Evolutionary conservation across 129 eudicot species (phyloP), one percentile per base, ranked within the genome.

Genomic region (Tanacetum coccineum): DNA sequence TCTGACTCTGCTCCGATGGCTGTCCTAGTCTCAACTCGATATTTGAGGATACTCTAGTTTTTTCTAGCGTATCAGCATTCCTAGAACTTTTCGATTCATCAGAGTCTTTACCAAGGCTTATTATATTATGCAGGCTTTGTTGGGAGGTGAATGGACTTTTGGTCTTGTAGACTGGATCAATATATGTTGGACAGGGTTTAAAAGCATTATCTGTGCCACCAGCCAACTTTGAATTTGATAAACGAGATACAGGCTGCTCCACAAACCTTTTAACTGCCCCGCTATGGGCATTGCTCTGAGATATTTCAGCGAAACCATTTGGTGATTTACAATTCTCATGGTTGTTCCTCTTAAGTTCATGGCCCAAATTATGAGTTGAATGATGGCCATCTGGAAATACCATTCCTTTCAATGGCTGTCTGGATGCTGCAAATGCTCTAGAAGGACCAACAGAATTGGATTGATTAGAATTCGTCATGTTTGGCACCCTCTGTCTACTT

Each of bases 11-110:
- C 70, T 75, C 75, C 74, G 95, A 81, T 62, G 88, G 95, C 57
- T 87, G 90, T 53, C 95, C 90, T 56, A 87, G 81, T 78, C 85
- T 84, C 77, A 87, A 72, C 78, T 87, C 95, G 67, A 75, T 72
- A 75, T 80, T 81, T 30, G 95, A 87, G 39, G 83, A 69, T 68
- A 75, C 70, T 62, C 64, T 53, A 67, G 74, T 66, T 55, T 61
- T 67, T 50, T 68, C 80, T 45, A 61, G 25, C 72, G 14, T 60
- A 82, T 50, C 66, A 52, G 52, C 78, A 18, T 51, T 71, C 64
- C 78, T 61, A 32, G 45, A 36, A 57, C 51, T 60, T 68, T 45
- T 70, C 49, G 36, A 66, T 71, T 68, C 62, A 57, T 76, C 77
- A 64, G 72, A 30, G 40, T 59, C 56, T 21, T 55, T 67, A 39